These are phyloP conservation scores for Cichorium intybus DNA, from an alignment of 140 eudicot genomes.

Conservation along the genomic window DNA sequence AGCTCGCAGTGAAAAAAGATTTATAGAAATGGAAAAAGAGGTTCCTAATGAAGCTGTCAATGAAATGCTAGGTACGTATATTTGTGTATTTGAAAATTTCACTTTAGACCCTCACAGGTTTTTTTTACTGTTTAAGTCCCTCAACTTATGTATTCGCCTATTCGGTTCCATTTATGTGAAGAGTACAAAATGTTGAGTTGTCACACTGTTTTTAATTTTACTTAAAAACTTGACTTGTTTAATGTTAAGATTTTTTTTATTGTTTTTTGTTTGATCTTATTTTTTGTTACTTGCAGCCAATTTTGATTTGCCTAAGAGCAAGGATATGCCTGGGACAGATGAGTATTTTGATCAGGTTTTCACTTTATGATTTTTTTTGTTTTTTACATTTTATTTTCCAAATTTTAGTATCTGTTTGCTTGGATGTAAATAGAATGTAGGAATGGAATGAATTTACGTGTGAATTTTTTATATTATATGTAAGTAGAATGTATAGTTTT, in stretches of 20 bases:
- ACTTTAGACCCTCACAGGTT: too few species aligned
- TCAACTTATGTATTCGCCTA: too few species aligned
- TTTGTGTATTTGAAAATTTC: not conserved
- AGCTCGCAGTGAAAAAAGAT: conserved; percentile 55
- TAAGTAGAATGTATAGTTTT: too few species aligned
- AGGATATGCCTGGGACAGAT: conserved; percentile 56
- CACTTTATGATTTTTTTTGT: not conserved
- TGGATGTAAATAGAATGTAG: too few species aligned
- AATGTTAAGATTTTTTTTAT: not conserved
- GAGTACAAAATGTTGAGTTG: too few species aligned
- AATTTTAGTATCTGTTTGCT: too few species aligned
- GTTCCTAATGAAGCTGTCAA: conserved; percentile 59
- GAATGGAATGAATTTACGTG: too few species aligned
- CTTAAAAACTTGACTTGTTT: too few species aligned
- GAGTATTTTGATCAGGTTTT: conserved; percentile 74
- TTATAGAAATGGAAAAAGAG: conserved; percentile 64
- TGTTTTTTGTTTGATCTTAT: not conserved
- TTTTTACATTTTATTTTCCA: not conserved
- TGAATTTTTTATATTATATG: too few species aligned
- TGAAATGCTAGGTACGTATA: conserved; percentile 61
- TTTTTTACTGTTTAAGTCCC: too few species aligned
- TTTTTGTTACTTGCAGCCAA: conserved; percentile 45
- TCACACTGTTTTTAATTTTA: too few species aligned
- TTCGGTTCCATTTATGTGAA: too few species aligned
- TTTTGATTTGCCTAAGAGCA: conserved; percentile 62